Conservation (phyloP, 352 stramenopile genomes). For the Peronospora tabacina region DNA sequence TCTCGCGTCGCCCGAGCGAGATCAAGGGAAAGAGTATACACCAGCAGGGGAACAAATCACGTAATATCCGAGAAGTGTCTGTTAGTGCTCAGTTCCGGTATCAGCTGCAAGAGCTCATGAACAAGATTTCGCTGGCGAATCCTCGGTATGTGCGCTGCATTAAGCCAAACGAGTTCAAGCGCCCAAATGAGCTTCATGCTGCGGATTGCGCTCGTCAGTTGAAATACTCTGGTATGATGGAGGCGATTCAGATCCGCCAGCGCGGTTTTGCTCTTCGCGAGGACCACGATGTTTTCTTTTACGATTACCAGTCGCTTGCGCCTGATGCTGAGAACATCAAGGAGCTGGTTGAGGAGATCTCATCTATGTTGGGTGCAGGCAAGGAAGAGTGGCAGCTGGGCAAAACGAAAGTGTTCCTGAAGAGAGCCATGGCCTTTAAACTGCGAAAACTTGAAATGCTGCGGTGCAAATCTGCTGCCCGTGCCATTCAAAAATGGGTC, state of each 20-base stretch:
- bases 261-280: constrained; percentile 81
- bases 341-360: constrained; percentile 80
- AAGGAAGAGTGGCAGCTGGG: constrained; percentile 87
- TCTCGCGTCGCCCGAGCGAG: constrained; percentile 60
- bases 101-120: constrained; percentile 85
- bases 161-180: constrained; percentile 85
- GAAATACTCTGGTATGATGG: constrained; percentile 90
- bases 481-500: constrained; percentile 77
- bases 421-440: constrained; percentile 72
- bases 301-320: constrained; percentile 82
- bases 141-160: constrained; percentile 86
- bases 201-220: constrained; percentile 78
- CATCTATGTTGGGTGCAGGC: constrained; percentile 70
- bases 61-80: constrained; percentile 79
- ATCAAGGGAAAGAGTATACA: constrained; percentile 29
- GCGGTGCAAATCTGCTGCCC: constrained; percentile 73
- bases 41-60: constrained; percentile 53
- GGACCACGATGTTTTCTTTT: constrained; percentile 88
- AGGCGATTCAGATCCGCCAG: constrained; percentile 87
- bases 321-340: constrained; percentile 80
- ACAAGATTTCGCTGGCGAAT: constrained; percentile 84
- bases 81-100: constrained; percentile 86
- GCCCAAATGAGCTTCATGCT: constrained; percentile 69
- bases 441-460: constrained; percentile 73
- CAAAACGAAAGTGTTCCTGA: constrained; percentile 86